A percentile compares a stretch with the other conserved stretches of the same genome.
Conservation (phyloP, 2,329 filamentous ascomycete genomes). For the Penicillium sp. region DNA sequence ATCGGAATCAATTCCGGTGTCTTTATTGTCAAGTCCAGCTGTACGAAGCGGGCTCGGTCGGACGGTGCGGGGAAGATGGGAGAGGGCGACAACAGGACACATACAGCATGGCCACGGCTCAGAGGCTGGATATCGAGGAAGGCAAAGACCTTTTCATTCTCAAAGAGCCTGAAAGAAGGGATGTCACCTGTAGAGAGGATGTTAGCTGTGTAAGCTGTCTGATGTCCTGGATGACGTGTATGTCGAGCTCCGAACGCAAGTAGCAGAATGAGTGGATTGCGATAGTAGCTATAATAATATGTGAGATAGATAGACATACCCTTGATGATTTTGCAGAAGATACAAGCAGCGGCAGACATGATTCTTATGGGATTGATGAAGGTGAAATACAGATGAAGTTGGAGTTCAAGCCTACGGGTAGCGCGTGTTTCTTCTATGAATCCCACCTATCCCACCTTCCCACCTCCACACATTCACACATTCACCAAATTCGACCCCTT, state of each 20-base stretch:
- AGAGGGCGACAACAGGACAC: conserved; percentile 29
- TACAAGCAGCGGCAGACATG: conserved; percentile 64
- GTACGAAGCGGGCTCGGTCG: not conserved
- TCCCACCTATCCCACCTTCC: no score
- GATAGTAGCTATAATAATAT: not conserved
- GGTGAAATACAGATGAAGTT: not conserved
- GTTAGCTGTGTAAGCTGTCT: conserved; percentile 1
- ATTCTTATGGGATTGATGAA: not conserved
- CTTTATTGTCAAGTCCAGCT: not conserved
- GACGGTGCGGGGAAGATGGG: conserved; percentile 21
- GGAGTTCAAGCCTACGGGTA: not conserved
- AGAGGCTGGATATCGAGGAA: conserved; percentile 96
- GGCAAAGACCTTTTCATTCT: conserved; percentile 88
- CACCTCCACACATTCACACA: no score
- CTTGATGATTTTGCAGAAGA: conserved; percentile 99
- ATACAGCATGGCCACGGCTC: conserved; percentile 83
- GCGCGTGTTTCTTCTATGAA: no score
- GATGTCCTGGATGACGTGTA: not conserved
- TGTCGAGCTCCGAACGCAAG: not conserved
- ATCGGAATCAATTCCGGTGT: not conserved
- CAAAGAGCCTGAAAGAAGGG: conserved; percentile 93
- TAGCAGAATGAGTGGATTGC: not conserved
- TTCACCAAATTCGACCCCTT: no score
- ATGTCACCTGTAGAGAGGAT: conserved; percentile 71
- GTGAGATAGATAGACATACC: conserved; percentile 51